These are phyloP conservation scores for Poteriospumella lacustris DNA, from an alignment of 108 stramenopile genomes.

Conservation along the genomic window DNA sequence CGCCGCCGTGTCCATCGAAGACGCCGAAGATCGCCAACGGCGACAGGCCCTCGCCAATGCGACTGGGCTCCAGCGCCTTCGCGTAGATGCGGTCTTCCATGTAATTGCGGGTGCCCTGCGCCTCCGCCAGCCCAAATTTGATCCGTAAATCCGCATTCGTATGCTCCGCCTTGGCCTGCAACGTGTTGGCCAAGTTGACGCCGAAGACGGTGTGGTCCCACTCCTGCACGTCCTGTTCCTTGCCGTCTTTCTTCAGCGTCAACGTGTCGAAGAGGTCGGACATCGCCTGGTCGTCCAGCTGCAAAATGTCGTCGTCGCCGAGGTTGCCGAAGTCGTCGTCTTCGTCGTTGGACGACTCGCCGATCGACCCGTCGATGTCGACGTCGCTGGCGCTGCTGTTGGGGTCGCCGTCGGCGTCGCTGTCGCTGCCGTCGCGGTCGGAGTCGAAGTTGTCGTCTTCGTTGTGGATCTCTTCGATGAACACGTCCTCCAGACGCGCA, in stretches of 20 bases:
- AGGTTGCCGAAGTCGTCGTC: background rate
- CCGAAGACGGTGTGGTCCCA: background rate
- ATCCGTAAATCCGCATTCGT: background rate
- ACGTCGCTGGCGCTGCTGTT: too few species aligned
- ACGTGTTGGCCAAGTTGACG: background rate
- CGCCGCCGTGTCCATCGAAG: constrained; percentile 54
- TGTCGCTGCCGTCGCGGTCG: too few species aligned
- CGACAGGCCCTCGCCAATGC: background rate
- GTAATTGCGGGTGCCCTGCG: background rate
- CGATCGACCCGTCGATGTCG: too few species aligned
- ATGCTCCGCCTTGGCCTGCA: background rate
- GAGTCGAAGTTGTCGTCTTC: too few species aligned
- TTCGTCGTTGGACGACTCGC: too few species aligned
- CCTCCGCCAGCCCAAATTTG: background rate
- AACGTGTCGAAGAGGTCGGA: background rate
- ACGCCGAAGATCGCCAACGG: constrained; percentile 39
- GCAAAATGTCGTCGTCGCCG: background rate
- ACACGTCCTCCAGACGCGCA: too few species aligned
- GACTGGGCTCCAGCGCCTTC: background rate
- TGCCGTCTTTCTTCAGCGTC: background rate
- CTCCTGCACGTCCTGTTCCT: background rate
- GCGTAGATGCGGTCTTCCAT: background rate
- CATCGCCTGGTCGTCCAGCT: background rate
- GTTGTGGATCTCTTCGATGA: too few species aligned
- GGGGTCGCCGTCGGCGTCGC: too few species aligned